phyloP scores from a whole-genome alignment of 2,329 filamentous ascomycete species.

The Celoporthe dispersa region DNA sequence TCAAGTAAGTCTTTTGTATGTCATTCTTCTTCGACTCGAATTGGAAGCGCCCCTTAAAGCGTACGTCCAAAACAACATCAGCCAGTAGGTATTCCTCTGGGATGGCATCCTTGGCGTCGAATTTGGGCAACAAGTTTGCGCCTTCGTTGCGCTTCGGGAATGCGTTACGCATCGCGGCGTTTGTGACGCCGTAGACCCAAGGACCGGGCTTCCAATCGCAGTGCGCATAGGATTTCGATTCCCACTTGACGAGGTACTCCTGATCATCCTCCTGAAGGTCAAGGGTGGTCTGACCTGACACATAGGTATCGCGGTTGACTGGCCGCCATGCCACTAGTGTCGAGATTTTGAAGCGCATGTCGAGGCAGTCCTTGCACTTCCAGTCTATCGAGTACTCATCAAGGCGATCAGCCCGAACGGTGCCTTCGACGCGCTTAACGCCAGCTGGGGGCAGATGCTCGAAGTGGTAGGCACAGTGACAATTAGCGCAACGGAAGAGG shows the following conservation, averaged over 20 bases:
- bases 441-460: conserved; percentile 71
- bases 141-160: conserved; percentile 74
- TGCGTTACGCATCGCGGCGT: conserved; percentile 67
- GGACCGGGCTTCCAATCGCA: conserved; percentile 86
- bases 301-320: conserved; percentile 58
- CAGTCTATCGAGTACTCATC: conserved; percentile 76
- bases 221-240: conserved; percentile 76
- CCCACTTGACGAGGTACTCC: conserved; percentile 93
- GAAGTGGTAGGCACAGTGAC: conserved; percentile 80
- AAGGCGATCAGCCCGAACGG: conserved; percentile 64
- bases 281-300: conserved; percentile 54
- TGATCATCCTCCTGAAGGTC: conserved; percentile 75
- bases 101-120: conserved; percentile 77
- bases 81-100: conserved; percentile 84
- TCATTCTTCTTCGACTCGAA: conserved; percentile 70
- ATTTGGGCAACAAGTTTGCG: conserved; percentile 65
- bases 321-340: conserved; percentile 90
- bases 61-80: conserved; percentile 87
- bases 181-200: conserved; percentile 80
- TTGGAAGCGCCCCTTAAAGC: conserved; percentile 54
- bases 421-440: conserved; percentile 44
- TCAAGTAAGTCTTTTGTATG: conserved; percentile 70
- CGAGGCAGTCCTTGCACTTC: conserved; percentile 78
- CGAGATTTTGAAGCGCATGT: conserved; percentile 69
- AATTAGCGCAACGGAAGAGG: conserved; percentile 80